Percentiles rank a stretch among this genome's conserved stretches.
These are phyloP conservation scores for Nitzschia inconspicua DNA, from an alignment of 108 stramenopile genomes.

Conservation along the genomic window DNA sequence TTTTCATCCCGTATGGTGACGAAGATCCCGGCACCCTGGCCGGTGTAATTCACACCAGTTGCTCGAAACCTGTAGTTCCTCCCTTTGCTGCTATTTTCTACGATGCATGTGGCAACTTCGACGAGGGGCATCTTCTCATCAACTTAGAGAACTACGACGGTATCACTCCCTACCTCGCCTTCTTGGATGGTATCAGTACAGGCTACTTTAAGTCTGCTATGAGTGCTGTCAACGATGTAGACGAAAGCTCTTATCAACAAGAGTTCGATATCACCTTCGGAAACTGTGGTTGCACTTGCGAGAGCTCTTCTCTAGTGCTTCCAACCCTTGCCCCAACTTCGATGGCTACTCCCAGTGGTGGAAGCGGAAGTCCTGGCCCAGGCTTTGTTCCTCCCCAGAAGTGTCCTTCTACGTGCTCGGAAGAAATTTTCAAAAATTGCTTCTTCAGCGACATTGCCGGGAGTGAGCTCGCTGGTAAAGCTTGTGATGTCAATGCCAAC, in stretches of 20 bases:
- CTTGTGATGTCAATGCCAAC: background rate
- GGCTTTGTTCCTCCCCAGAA: background rate
- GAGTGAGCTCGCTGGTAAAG: no score
- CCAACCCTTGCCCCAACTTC: background rate
- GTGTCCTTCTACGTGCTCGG: background rate
- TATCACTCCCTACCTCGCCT: conserved; percentile 1
- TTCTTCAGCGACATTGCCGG: background rate
- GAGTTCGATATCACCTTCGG: conserved; percentile 9
- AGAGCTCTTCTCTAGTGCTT: background rate
- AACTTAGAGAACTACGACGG: background rate
- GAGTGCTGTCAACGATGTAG: background rate
- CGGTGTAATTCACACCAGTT: conserved; percentile 9
- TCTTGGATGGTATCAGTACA: conserved; percentile 12
- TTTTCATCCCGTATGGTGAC: background rate
- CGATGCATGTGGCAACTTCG: background rate
- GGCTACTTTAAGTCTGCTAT: background rate
- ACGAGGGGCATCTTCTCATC: background rate
- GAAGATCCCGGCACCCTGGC: background rate
- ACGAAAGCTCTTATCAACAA: background rate
- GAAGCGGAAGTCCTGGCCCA: no score
- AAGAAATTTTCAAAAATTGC: background rate
- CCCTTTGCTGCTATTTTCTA: background rate
- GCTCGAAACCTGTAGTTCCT: background rate
- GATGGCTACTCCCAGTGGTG: background rate
- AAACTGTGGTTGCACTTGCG: conserved; percentile 18